Conservation (phyloP, 805 yeast genomes). For the Ogataea ganodermae region DNA sequence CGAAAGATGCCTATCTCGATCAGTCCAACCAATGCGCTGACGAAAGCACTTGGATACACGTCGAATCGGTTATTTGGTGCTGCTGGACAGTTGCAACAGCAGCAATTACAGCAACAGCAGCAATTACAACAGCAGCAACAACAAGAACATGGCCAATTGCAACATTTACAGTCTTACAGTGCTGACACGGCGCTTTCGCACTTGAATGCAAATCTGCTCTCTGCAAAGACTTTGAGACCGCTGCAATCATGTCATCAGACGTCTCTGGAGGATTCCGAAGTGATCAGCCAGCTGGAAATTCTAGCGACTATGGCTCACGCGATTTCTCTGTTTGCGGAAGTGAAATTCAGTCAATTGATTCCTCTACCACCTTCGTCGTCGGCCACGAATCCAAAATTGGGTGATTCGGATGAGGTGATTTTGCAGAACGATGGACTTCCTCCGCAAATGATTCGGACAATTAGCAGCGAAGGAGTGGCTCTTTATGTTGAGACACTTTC, state of each 20-base stretch:
- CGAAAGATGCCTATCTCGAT: slow-evolving; percentile 68
- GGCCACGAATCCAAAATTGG: slow-evolving; percentile 13
- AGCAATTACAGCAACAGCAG: slow-evolving; percentile 16
- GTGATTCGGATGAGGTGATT: slow-evolving; percentile 28
- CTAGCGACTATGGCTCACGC: slow-evolving; percentile 91
- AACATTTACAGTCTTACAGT: slow-evolving; percentile 17
- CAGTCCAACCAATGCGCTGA: slow-evolving; percentile 83
- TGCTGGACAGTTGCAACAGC: slow-evolving; percentile 12
- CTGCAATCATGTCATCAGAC: slow-evolving; percentile 27
- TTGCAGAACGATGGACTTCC: slow-evolving; percentile 50
- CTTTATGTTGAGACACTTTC: slow-evolving; percentile 84
- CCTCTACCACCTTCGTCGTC: slow-evolving; percentile 65
- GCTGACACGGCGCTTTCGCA: slow-evolving; percentile 22
- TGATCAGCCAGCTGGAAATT: slow-evolving; percentile 58
- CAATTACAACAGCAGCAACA: slow-evolving; percentile 13
- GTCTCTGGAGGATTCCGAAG: slow-evolving; percentile 37
- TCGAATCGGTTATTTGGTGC: slow-evolving; percentile 81
- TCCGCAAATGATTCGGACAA: slow-evolving; percentile 52
- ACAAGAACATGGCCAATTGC: slow-evolving; percentile 5
- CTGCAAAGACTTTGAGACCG: slow-evolving; percentile 27
- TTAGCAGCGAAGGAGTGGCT: slow-evolving; percentile 85
- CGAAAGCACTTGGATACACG: slow-evolving; percentile 84
- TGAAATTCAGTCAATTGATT: slow-evolving; percentile 80
- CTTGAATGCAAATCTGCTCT: slow-evolving; percentile 17
- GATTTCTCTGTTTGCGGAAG: slow-evolving; percentile 84